A percentile compares a stretch with the other conserved stretches of the same genome.
Conservation (phyloP, 306 rosid genomes). For the Urtica urens region DNA sequence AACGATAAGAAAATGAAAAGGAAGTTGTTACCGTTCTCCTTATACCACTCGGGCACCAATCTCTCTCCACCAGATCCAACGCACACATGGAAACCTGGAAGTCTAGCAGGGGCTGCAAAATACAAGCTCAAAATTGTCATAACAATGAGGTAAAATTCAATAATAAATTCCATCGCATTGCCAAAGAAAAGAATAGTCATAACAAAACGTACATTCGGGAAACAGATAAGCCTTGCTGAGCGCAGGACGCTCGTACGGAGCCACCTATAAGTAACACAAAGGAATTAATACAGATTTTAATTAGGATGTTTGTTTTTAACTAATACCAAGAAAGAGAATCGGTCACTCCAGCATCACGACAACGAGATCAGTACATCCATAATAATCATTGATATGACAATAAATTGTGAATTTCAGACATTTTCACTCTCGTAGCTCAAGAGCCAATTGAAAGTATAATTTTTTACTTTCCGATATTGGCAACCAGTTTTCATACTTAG, state of each 20-base stretch:
- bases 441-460: no score
- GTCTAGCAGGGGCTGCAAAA: conserved; percentile 94
- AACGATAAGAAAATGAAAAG: not conserved
- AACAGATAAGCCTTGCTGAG: conserved; percentile 93
- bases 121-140: conserved; percentile 7
- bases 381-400: no score
- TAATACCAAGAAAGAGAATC: no score
- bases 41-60: conserved; percentile 82
- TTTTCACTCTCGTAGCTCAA: no score
- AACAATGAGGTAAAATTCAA: no score
- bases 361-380: no score
- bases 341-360: no score
- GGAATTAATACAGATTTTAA: not conserved
- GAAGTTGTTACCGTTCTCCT: conserved; percentile 52
- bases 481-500: no score
- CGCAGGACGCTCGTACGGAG: conserved; percentile 99
- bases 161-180: not conserved
- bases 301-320: no score
- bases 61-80: conserved; percentile 97
- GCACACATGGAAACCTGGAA: conserved; percentile 83
- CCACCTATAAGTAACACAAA: conserved; percentile 43
- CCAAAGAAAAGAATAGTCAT: not conserved
- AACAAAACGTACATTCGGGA: conserved; percentile 68
- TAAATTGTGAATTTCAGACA: no score
- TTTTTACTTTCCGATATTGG: no score